Evolutionary conservation across 1,284 basidiomycete species (phyloP).

Genomic region (Sphaerobolus stellatus): DNA sequence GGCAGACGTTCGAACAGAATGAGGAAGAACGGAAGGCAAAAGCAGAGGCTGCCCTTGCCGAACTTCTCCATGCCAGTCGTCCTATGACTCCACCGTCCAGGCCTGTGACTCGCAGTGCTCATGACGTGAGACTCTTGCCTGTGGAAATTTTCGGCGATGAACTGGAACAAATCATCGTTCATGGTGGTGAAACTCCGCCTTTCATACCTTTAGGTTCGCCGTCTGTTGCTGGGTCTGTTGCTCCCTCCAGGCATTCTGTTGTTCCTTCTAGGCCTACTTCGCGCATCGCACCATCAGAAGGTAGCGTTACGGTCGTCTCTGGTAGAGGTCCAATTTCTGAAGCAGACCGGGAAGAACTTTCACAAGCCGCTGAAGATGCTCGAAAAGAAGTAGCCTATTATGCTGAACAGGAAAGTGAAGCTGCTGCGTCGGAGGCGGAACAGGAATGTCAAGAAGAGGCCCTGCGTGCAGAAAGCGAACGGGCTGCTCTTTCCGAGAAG

Average conservation of each 20-base stretch:
- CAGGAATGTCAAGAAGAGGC: background rate
- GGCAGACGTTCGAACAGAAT: conserved; percentile 57
- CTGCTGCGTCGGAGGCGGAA: background rate
- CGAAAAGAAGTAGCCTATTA: conserved; percentile 15
- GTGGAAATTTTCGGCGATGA: background rate
- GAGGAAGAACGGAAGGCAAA: conserved; percentile 58
- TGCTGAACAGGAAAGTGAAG: background rate
- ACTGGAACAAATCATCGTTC: background rate
- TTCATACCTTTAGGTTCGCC: background rate
- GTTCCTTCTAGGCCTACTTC: background rate
- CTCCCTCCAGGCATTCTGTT: background rate
- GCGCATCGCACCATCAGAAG: conserved; percentile 4
- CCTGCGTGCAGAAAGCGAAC: background rate
- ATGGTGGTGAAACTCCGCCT: background rate
- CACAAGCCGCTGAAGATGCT: conserved; percentile 8
- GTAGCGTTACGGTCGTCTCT: conserved; percentile 17
- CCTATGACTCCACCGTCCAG: no score
- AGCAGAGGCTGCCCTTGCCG: conserved; percentile 49
- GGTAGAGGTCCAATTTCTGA: conserved; percentile 19
- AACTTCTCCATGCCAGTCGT: conserved; percentile 48
- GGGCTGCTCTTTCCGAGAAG: background rate
- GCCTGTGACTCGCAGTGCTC: background rate
- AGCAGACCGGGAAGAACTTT: conserved; percentile 15
- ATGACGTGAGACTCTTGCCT: background rate
- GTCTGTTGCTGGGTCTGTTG: background rate